phyloP scores from a whole-genome alignment of 176 grass and related monocot genomes.

The Zizania latifolia region DNA sequence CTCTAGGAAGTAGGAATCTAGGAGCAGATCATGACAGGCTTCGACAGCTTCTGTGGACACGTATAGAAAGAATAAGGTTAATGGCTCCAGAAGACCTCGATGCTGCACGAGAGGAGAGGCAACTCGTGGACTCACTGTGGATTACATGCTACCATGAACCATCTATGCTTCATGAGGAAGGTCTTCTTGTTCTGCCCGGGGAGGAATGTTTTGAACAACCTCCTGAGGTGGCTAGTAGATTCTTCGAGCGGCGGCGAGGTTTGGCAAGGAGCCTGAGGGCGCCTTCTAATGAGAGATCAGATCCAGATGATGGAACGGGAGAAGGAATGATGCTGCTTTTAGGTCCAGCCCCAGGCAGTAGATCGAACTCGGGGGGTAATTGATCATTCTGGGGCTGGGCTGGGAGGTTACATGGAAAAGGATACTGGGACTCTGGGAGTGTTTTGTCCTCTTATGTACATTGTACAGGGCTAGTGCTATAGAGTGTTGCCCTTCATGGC shows the following conservation, averaged over 20 bases:
- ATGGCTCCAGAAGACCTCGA: conserved; percentile 73
- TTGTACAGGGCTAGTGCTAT: background rate
- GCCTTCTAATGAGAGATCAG: conserved; percentile 16
- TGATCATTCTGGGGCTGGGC: background rate
- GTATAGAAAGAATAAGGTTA: conserved; percentile 52
- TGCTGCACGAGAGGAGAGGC: conserved; percentile 76
- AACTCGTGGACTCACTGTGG: conserved; percentile 74
- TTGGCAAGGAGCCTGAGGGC: conserved; percentile 23
- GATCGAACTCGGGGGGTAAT: background rate
- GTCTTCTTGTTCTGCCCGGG: conserved; percentile 64
- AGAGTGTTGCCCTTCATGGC: background rate
- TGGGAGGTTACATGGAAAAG: background rate
- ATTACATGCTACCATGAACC: conserved; percentile 66
- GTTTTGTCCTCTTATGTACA: background rate
- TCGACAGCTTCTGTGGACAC: conserved; percentile 41
- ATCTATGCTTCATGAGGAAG: conserved; percentile 53
- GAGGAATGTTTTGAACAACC: conserved; percentile 59
- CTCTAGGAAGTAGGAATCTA: conserved; percentile 39
- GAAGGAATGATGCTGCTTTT: conserved; percentile 43
- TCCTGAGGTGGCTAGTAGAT: conserved; percentile 57
- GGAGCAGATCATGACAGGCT: conserved; percentile 48
- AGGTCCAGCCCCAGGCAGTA: conserved; percentile 24
- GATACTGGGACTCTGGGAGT: background rate
- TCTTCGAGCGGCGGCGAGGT: conserved; percentile 50
- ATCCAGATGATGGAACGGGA: conserved; percentile 12